phyloP scores from a whole-genome alignment of 2,329 filamentous ascomycete genomes.

The Colletotrichum sp. region DNA sequence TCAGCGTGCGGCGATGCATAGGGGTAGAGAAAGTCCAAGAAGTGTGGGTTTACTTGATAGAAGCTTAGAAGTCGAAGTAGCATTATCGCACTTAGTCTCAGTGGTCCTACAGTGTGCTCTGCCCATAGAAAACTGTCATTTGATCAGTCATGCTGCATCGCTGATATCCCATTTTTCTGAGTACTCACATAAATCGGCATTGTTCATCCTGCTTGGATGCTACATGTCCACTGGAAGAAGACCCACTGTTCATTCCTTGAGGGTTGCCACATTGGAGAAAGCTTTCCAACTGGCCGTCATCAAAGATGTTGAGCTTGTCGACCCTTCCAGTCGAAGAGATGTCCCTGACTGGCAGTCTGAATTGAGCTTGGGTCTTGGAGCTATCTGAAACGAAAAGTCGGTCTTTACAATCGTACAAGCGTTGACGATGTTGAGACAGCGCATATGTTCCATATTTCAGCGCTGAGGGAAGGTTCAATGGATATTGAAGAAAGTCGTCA shows the following conservation, averaged over 20 bases:
- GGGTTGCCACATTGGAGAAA: too few species aligned
- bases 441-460: too few species aligned
- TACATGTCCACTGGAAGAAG: too few species aligned
- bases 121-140: background rate
- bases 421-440: too few species aligned
- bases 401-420: background rate
- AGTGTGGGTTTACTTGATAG: slow-evolving; percentile 45
- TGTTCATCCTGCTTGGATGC: background rate
- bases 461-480: too few species aligned
- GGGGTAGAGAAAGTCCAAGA: slow-evolving; percentile 40
- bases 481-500: too few species aligned
- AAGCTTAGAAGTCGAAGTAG: slow-evolving; percentile 25
- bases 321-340: background rate
- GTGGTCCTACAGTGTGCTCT: background rate
- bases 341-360: background rate
- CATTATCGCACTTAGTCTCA: background rate
- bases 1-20: slow-evolving; percentile 35
- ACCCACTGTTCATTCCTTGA: too few species aligned
- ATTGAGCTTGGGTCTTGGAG: background rate
- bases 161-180: too few species aligned
- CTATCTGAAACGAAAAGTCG: background rate
- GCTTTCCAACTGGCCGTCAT: background rate
- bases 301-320: background rate
- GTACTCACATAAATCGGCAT: background rate
- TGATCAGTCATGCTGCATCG: background rate